These are phyloP conservation scores for Rhexocercosporidium sp. DNA, from an alignment of 2,329 filamentous ascomycete genomes.

Conservation along the genomic window DNA sequence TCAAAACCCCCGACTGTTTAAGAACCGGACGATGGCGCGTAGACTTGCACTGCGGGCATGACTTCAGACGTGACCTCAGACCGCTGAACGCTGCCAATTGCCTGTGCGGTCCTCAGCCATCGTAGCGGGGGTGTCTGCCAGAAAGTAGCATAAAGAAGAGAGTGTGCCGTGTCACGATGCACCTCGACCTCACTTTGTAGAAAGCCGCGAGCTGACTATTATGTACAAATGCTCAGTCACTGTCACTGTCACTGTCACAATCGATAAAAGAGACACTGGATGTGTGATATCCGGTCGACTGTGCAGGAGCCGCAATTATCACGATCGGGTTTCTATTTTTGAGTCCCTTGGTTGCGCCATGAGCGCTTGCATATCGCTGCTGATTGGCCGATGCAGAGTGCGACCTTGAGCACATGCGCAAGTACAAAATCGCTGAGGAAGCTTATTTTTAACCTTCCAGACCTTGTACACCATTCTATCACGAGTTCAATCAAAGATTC, in stretches of 20 bases:
- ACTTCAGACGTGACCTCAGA: constrained; percentile 1
- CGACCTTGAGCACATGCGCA: neutral
- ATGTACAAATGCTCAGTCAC: constrained; percentile 1
- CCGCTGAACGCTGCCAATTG: neutral
- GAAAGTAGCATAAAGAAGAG: constrained; percentile 7
- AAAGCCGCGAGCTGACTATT: constrained; percentile 1
- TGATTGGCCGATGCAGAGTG: constrained; percentile 9
- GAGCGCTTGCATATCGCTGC: constrained; percentile 4
- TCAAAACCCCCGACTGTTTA: constrained; percentile 7
- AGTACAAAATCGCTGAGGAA: neutral
- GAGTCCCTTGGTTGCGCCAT: neutral
- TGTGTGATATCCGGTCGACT: constrained; percentile 2
- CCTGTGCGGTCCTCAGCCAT: neutral
- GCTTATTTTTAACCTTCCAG: constrained; percentile 9
- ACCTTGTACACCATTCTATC: neutral
- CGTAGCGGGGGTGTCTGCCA: neutral
- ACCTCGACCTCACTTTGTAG: neutral
- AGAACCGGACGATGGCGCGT: constrained; percentile 2
- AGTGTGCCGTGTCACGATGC: constrained; percentile 2
- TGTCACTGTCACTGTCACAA: constrained; percentile 9
- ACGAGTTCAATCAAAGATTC: neutral
- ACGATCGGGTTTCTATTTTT: neutral
- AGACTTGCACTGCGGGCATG: neutral
- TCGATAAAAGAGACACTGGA: constrained; percentile 6
- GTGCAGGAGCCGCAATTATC: constrained; percentile 4